phyloP scores from a whole-genome alignment of 164 flowering plant species.

The Pachysandra terminalis region DNA sequence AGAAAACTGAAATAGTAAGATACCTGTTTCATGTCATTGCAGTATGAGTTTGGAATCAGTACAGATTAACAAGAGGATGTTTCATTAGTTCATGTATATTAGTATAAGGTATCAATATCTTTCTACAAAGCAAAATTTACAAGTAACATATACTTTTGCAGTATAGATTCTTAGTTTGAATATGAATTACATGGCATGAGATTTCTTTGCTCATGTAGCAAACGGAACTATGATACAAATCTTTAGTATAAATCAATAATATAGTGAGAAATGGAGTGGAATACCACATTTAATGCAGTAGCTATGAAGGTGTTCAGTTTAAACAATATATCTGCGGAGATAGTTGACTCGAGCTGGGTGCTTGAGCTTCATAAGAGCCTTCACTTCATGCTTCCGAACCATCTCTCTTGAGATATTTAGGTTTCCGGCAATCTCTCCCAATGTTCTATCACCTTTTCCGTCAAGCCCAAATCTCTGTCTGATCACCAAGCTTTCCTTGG shows the following conservation, averaged over 20 bases:
- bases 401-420: constrained; percentile 94
- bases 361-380: constrained; percentile 98
- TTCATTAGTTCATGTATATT: too few relatives aligned
- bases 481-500: constrained; percentile 96
- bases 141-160: not conserved
- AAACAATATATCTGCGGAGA: constrained; percentile 61
- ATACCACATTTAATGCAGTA: not conserved
- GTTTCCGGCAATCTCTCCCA: constrained; percentile 95
- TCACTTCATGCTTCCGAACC: constrained; percentile 93
- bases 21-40: too few relatives aligned
- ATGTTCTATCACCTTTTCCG: constrained; percentile 84
- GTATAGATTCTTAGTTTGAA: not conserved
- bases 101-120: too few relatives aligned
- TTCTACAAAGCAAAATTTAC: not conserved
- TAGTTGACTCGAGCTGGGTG: constrained; percentile 89
- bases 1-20: too few relatives aligned
- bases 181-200: constrained; percentile 14
- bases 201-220: constrained; percentile 20
- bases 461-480: constrained; percentile 97
- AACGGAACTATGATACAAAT: constrained; percentile 28
- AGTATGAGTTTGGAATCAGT: too few relatives aligned
- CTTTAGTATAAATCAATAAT: constrained; percentile 16
- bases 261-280: not conserved
- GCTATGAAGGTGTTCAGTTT: constrained; percentile 10
- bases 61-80: too few relatives aligned